phyloP scores from a whole-genome alignment of 2,329 filamentous ascomycete species.

The Aspergillus eucalypticola region DNA sequence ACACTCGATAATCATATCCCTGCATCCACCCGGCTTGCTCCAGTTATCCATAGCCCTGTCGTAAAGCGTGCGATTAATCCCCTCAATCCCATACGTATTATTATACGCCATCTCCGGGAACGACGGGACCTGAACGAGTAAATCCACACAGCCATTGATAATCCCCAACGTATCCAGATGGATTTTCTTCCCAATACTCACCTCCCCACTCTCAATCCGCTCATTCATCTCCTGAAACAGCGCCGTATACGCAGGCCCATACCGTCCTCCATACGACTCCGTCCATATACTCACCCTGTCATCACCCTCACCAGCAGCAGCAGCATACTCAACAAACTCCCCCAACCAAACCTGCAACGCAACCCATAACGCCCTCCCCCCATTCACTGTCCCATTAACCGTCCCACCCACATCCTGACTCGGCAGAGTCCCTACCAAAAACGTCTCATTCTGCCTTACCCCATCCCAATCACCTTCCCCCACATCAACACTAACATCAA shows the following conservation, averaged over 20 bases:
- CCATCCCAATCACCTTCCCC: conserved; percentile 27
- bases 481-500: too few species aligned
- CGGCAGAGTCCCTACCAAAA: conserved; percentile 55
- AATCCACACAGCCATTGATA: conserved; percentile 59
- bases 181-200: conserved; percentile 31
- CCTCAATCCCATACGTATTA: conserved; percentile 60
- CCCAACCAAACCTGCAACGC: conserved; percentile 62
- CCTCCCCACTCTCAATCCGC: conserved; percentile 36
- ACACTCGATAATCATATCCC: conserved; percentile 56
- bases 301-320: conserved; percentile 40
- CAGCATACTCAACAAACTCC: conserved; percentile 62
- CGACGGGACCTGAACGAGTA: conserved; percentile 49
- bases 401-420: conserved; percentile 47
- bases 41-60: conserved; percentile 49
- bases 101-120: conserved; percentile 58
- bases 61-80: conserved; percentile 52
- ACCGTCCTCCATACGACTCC: conserved; percentile 49
- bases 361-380: conserved; percentile 59
- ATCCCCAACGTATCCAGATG: conserved; percentile 57
- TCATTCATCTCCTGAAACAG: conserved; percentile 47
- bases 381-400: conserved; percentile 54
- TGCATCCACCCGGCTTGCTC: conserved; percentile 52
- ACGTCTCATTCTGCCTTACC: conserved; percentile 54
- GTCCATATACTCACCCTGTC: conserved; percentile 51
- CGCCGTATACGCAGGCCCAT: conserved; percentile 44